phyloP scores from a whole-genome alignment of 176 grass and related monocot species.

The Poa annua region DNA sequence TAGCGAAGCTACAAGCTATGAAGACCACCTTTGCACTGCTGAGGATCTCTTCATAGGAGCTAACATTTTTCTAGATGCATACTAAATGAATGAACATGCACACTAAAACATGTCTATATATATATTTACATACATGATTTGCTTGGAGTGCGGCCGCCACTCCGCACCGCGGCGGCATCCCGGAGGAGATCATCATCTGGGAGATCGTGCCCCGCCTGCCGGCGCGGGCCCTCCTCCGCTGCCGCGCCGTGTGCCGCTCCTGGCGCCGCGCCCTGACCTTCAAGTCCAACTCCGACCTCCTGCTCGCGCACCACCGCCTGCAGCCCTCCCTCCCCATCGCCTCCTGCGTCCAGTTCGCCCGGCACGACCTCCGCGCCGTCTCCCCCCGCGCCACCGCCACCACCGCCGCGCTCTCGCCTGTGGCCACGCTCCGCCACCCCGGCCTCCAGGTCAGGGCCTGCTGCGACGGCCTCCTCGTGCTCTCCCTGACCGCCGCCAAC shows the following conservation, averaged over 20 bases:
- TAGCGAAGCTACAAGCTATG: too few species aligned
- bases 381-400: too few species aligned
- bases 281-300: not conserved
- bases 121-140: too few species aligned
- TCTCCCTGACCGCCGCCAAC: not conserved
- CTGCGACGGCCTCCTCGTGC: conserved; percentile 15
- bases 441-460: conserved; percentile 11
- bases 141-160: too few species aligned
- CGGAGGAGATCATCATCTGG: conserved; percentile 11
- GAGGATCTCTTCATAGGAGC: too few species aligned
- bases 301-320: not conserved
- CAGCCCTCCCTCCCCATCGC: not conserved
- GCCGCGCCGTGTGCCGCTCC: conserved; percentile 1
- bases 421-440: not conserved
- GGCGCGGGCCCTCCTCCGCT: not conserved
- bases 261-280: not conserved
- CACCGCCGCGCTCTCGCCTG: not conserved
- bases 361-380: not conserved
- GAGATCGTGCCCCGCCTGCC: too few species aligned
- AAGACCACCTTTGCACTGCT: too few species aligned
- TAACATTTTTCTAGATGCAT: too few species aligned
- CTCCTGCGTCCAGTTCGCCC: not conserved
- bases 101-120: too few species aligned
- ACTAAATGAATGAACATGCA: too few species aligned
- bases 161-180: not conserved